Evolutionary conservation across 164 flowering plant genomes (phyloP).

Genomic region (Amborella trichopoda): DNA sequence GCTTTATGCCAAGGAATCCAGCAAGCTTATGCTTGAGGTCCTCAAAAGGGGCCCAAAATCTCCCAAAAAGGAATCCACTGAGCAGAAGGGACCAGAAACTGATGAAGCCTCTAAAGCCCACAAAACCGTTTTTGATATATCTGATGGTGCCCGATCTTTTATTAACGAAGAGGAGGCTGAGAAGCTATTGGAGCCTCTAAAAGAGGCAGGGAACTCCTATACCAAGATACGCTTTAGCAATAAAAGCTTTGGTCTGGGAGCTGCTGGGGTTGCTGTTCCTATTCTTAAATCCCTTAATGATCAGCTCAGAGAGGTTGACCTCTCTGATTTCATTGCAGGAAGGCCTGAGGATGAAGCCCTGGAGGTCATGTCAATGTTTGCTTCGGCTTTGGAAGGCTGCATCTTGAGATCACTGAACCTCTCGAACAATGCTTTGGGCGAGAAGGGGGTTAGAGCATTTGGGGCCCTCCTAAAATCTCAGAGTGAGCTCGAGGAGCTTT

Average conservation of each 20-base stretch:
- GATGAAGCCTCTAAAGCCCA: constrained; percentile 8
- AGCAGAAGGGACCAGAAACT: constrained; percentile 8
- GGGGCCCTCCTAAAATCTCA: constrained; percentile 67
- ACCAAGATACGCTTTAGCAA: constrained; percentile 85
- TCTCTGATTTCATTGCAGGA: constrained; percentile 89
- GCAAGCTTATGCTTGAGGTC: constrained; percentile 66
- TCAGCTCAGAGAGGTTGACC: constrained; percentile 71
- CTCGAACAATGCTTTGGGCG: constrained; percentile 88
- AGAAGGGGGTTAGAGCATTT: constrained; percentile 93
- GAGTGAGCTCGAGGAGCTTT: constrained; percentile 67
- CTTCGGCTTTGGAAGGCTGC: constrained; percentile 64
- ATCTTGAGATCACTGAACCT: constrained; percentile 51
- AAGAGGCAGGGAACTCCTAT: constrained; percentile 45
- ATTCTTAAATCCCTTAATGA: constrained; percentile 50
- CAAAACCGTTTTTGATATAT: constrained; percentile 66
- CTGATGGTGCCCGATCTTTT: constrained; percentile 56
- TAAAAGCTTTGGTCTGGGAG: constrained; percentile 72
- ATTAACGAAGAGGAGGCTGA: constrained; percentile 75
- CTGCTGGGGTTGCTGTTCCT: constrained; percentile 74
- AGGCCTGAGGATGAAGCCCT: constrained; percentile 82
- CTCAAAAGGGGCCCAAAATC: constrained; percentile 46
- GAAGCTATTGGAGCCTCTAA: constrained; percentile 51
- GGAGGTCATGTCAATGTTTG: constrained; percentile 70
- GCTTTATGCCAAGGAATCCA: constrained; percentile 86
- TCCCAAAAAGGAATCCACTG: constrained; percentile 11